A percentile compares a stretch with the other conserved stretches of the same genome.
phyloP scores from a whole-genome alignment of 495 filamentous ascomycete genomes.

The Penicillium riverlandense region DNA sequence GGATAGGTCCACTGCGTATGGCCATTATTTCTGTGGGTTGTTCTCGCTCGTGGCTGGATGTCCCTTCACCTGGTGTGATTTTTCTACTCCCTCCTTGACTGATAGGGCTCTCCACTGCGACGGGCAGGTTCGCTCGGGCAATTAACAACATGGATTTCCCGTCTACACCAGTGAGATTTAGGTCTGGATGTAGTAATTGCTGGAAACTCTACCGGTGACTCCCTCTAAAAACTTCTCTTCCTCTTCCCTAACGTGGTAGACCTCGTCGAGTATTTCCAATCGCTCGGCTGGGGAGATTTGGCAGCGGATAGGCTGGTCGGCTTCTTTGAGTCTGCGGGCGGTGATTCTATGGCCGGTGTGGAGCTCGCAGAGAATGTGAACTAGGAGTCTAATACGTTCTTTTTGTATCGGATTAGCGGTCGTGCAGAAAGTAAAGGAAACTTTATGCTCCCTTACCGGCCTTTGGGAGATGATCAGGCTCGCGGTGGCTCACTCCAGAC shows the following conservation, averaged over 20 bases:
- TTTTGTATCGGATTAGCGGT: not conserved
- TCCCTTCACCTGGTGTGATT: conserved; percentile 1
- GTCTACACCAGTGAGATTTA: too few species aligned
- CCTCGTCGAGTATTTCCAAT: conserved; percentile 47
- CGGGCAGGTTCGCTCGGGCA: conserved; percentile 27
- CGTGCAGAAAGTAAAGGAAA: not conserved
- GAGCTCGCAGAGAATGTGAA: conserved; percentile 49
- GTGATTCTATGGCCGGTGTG: conserved; percentile 30
- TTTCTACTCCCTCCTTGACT: conserved; percentile 3
- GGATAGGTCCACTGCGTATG: too few species aligned
- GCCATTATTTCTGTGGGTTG: too few species aligned
- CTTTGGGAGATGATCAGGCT: conserved; percentile 74
- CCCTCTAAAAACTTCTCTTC: conserved; percentile 54
- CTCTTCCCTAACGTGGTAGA: conserved; percentile 54
- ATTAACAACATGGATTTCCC: conserved; percentile 18
- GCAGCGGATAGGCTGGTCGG: conserved; percentile 36
- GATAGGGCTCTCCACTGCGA: conserved; percentile 7
- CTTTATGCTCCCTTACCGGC: conserved; percentile 41
- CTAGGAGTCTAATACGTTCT: conserved; percentile 56
- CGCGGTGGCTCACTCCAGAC: conserved; percentile 54
- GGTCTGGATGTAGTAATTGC: not conserved
- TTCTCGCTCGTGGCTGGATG: too few species aligned
- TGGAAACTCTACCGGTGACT: conserved; percentile 50
- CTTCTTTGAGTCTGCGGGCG: conserved; percentile 28
- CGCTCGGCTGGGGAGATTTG: conserved; percentile 32